These are phyloP conservation scores for Trypanosomatidae sp. DNA, from an alignment of 208 protist genomes.

Conservation along the genomic window DNA sequence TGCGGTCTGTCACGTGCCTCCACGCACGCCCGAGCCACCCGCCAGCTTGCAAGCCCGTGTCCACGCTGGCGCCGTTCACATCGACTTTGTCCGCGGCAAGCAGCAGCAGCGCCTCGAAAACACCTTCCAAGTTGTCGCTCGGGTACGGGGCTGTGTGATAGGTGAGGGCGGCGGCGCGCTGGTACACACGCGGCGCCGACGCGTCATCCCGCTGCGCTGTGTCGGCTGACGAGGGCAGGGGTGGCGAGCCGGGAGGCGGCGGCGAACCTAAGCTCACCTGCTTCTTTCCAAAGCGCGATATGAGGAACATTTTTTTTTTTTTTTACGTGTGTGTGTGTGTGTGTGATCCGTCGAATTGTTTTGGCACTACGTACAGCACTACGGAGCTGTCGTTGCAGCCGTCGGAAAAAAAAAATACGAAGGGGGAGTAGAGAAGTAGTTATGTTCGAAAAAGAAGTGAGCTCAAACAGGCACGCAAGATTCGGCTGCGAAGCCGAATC, in stretches of 20 bases:
- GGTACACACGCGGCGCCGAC: slow-evolving; percentile 7
- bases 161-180: slow-evolving; percentile 49
- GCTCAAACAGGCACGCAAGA: too few species aligned
- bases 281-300: too few species aligned
- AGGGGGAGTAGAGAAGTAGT: too few species aligned
- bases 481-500: too few species aligned
- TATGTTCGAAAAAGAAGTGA: too few species aligned
- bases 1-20: slow-evolving; percentile 23
- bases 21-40: slow-evolving; percentile 36
- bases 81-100: slow-evolving; percentile 10
- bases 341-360: too few species aligned
- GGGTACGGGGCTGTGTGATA: slow-evolving; percentile 54
- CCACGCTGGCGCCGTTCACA: slow-evolving; percentile 1
- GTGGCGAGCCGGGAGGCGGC: not conserved
- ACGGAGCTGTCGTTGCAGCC: too few species aligned
- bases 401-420: too few species aligned
- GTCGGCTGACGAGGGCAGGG: not conserved
- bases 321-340: too few species aligned
- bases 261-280: not conserved
- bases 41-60: not conserved
- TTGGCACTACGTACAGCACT: too few species aligned
- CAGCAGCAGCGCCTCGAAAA: slow-evolving; percentile 38
- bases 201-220: not conserved
- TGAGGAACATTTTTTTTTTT: too few species aligned
- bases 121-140: slow-evolving; percentile 14